Base-by-base conservation (phyloP, 2,329 filamentous ascomycete genomes). In the Bipolaris bicolor region DNA sequence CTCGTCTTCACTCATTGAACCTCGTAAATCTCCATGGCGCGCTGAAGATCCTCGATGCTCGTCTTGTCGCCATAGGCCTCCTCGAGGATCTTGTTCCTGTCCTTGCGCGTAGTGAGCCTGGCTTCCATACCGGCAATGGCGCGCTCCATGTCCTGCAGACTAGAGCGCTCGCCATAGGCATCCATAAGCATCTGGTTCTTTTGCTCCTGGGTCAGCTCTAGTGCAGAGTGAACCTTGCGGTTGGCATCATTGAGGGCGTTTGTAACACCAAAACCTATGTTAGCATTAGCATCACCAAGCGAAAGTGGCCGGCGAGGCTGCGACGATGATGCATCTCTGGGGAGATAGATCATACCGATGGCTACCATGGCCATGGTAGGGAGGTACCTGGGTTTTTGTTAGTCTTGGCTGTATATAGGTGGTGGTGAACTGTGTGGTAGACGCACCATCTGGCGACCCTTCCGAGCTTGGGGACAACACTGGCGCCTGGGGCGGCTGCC, bases 61-160 rank as follows among this genome's bases (percentile, higher is more conserved):
- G 72, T 74, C 59, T 79, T 77, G 50, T 77, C 77, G 11, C 79
- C 80, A 52, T 81, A 82, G 1, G 79, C 78, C 34, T 81, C 78
- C 74, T 81, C 77, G n/a, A 81, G 61, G 5, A 73, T 66, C 45
- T 69, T 68, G 52, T 79, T 79, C 49, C 66, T 73, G 24, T 75
- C 73, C 1, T 76, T 68, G 2, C 75, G 52, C 20, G 57, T 65
- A 62, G 48, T 76, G 24, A 57, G 48, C 63, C 58, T 77, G 5
- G 60, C 57, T 26, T 69, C 65, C n/a, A 73, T 49, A 6, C 69
- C 69, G 2, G 67, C 69, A 34, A 73, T 64, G 1, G 68, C 72
- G 41, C 68, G 53, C 54, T 73, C 70, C 68, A 73, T 73, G 37
- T 73, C 70, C 39, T 72, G 69, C n/a, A 74, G 60, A 16, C 67